Conservation (phyloP, 179 eudicot species). For the Spergularia azorica region DNA sequence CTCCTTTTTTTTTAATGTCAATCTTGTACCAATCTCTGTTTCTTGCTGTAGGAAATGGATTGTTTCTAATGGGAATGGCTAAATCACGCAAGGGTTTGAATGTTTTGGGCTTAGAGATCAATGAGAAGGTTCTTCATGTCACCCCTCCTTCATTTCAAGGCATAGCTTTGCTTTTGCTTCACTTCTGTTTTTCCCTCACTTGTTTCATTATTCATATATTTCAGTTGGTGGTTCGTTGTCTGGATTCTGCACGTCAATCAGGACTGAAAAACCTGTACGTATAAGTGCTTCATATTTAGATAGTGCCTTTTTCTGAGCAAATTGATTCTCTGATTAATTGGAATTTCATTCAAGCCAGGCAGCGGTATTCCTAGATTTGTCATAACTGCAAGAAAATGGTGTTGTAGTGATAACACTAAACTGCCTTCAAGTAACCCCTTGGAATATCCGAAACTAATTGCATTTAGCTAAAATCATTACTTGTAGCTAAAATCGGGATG, state of each 20-base stretch:
- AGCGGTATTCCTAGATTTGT: neutral
- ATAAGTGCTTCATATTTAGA: neutral
- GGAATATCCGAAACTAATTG: neutral
- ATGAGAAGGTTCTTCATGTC: slow-evolving; percentile 58
- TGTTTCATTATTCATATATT: slow-evolving; percentile 20
- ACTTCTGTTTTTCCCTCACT: neutral
- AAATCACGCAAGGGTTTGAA: slow-evolving; percentile 54
- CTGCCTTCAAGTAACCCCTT: neutral
- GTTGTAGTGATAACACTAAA: neutral
- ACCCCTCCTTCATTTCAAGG: slow-evolving; percentile 2
- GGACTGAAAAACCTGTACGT: slow-evolving; percentile 59
- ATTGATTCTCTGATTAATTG: neutral
- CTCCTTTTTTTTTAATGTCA: neutral
- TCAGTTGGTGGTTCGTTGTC: slow-evolving; percentile 79
- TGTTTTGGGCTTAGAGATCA: slow-evolving; percentile 84
- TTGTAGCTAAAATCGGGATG: too few relatives aligned
- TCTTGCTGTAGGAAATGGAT: slow-evolving; percentile 69
- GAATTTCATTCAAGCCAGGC: neutral
- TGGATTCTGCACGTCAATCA: slow-evolving; percentile 38
- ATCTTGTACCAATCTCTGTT: neutral
- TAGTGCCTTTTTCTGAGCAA: neutral
- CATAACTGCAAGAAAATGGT: too few relatives aligned
- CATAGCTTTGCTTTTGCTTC: slow-evolving; percentile 7
- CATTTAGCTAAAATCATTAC: neutral
- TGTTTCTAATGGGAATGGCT: slow-evolving; percentile 74